These are phyloP conservation scores for Plasmodium gonderi DNA, from an alignment of 169 alveolate genomes.

Conservation along the genomic window DNA sequence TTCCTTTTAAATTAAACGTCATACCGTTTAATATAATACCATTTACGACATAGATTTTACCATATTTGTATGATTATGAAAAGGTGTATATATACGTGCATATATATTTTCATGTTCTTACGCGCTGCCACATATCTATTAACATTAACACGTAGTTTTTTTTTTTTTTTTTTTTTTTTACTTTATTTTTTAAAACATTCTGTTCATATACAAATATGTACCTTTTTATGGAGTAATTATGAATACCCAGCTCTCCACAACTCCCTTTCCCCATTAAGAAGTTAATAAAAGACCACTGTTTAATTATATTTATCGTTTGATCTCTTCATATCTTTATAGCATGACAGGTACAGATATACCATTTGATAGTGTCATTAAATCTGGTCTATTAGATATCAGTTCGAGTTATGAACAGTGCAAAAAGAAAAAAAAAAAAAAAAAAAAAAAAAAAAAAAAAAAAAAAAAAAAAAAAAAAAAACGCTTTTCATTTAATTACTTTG, in stretches of 20 bases:
- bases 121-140: no score
- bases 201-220: background rate
- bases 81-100: background rate
- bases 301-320: background rate
- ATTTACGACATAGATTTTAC: background rate
- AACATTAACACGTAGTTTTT: background rate
- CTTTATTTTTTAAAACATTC: background rate
- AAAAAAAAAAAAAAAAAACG: background rate
- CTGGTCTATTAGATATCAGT: no score
- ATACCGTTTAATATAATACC: no score
- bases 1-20: background rate
- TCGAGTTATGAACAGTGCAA: no score
- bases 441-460: background rate
- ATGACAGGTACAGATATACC: background rate
- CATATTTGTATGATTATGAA: background rate
- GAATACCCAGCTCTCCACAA: background rate
- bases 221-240: background rate
- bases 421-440: background rate
- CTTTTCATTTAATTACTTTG: no score
- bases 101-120: background rate
- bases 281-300: background rate
- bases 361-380: background rate
- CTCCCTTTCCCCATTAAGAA: background rate
- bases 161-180: background rate
- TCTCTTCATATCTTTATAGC: background rate